Conservation (phyloP, 2,329 filamentous ascomycete species). For the Hypoxylon rubiginosum region DNA sequence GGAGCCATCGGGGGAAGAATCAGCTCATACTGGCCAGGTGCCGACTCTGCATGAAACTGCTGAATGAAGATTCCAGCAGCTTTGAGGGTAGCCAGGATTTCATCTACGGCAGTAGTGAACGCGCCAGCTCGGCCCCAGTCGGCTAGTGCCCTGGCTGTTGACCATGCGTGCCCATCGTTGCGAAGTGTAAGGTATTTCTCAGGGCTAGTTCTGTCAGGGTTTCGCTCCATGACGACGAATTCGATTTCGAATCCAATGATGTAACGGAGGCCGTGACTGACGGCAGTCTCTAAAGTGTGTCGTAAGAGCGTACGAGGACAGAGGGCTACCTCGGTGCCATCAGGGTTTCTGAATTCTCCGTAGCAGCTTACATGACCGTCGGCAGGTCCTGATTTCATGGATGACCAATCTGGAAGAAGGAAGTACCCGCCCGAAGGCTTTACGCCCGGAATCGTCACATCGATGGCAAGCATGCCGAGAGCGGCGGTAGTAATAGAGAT, state of each 20-base stretch:
- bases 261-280: conserved; percentile 67
- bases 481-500: conserved; percentile 75
- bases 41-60: conserved; percentile 81
- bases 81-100: conserved; percentile 73
- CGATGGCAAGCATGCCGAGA: conserved; percentile 77
- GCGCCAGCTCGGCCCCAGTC: conserved; percentile 59
- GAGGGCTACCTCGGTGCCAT: conserved; percentile 62
- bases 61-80: conserved; percentile 75
- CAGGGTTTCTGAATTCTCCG: conserved; percentile 72
- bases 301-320: conserved; percentile 78
- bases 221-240: conserved; percentile 75
- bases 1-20: conserved; percentile 74
- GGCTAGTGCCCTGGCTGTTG: conserved; percentile 73
- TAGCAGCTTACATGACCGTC: conserved; percentile 75
- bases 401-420: conserved; percentile 74
- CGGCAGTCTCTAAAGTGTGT: conserved; percentile 65
- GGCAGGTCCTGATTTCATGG: conserved; percentile 70
- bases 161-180: conserved; percentile 78
- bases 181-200: conserved; percentile 59
- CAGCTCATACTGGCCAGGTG: conserved; percentile 82
- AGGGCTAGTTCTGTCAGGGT: conserved; percentile 44
- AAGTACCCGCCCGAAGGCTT: conserved; percentile 74
- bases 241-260: conserved; percentile 86
- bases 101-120: conserved; percentile 71
- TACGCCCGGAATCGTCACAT: conserved; percentile 66